Conservation (phyloP, 441 rosid genomes). For the Populus hybrid region DNA sequence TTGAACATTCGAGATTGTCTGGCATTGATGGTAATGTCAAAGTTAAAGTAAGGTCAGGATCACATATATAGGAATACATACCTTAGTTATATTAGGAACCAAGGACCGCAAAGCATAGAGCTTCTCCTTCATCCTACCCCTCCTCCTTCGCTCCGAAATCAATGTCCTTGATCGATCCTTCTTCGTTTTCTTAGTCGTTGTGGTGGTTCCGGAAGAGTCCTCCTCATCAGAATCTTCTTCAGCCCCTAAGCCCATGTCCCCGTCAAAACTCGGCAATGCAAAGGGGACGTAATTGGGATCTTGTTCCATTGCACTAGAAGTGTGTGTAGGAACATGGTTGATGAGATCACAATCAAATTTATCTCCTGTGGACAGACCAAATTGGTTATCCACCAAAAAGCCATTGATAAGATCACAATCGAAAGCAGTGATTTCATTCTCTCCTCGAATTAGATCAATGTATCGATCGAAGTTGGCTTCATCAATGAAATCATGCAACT, state of each 20-base stretch:
- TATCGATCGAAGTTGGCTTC: constrained; percentile 59
- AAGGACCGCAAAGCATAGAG: constrained; percentile 77
- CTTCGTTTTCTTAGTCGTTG: constrained; percentile 32
- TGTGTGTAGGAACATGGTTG: neutral
- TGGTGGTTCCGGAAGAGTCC: constrained; percentile 52
- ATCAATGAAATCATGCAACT: constrained; percentile 45
- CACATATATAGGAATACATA: constrained; percentile 9
- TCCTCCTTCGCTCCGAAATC: constrained; percentile 65
- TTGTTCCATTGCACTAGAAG: constrained; percentile 15
- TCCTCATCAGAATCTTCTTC: constrained; percentile 36
- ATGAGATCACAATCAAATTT: constrained; percentile 16
- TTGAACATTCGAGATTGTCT: neutral
- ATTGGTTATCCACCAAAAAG: constrained; percentile 30
- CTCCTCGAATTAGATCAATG: constrained; percentile 56
- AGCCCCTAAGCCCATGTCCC: constrained; percentile 18
- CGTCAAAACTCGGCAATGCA: constrained; percentile 34
- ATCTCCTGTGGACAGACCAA: constrained; percentile 32
- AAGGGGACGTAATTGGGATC: constrained; percentile 33
- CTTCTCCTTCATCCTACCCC: constrained; percentile 86
- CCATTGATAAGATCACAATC: constrained; percentile 40
- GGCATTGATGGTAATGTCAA: neutral
- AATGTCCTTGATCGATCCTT: constrained; percentile 70
- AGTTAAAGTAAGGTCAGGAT: too few species aligned
- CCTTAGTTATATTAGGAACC: constrained; percentile 93
- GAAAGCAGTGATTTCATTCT: constrained; percentile 29